phyloP scores from a whole-genome alignment of 1,284 basidiomycete species.

The Polyporus tsugae region DNA sequence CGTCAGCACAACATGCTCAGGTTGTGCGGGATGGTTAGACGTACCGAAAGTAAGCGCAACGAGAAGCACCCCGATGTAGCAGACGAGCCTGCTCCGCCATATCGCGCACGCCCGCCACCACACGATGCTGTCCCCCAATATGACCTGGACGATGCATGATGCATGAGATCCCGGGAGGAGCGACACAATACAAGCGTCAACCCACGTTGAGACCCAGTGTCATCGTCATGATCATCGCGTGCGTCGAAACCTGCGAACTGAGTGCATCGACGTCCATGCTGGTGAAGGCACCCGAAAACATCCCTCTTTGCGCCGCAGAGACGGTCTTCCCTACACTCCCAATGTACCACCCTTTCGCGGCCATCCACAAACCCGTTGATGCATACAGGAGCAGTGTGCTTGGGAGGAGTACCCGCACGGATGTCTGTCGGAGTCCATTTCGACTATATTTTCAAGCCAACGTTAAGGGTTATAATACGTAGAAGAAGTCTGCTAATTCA shows the following conservation, averaged over 20 bases:
- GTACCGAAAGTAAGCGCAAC: background rate
- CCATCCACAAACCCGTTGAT: background rate
- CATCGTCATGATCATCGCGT: conserved; percentile 2
- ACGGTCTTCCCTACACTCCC: background rate
- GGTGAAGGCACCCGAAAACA: background rate
- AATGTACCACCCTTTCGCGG: conserved; percentile 2
- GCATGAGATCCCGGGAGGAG: background rate
- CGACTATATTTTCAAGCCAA: background rate
- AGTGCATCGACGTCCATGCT: background rate
- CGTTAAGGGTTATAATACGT: too few relatives aligned
- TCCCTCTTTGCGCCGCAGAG: background rate
- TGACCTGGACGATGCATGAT: background rate
- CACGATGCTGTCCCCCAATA: conserved; percentile 7
- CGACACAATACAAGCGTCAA: background rate
- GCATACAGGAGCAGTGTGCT: background rate
- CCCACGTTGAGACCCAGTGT: conserved; percentile 3
- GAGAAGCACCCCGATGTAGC: background rate
- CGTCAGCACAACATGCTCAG: background rate
- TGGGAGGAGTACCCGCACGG: conserved; percentile 6
- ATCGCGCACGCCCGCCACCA: conserved; percentile 9
- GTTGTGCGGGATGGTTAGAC: background rate
- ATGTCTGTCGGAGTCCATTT: conserved; percentile 2
- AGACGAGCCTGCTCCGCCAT: background rate
- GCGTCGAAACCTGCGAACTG: background rate
- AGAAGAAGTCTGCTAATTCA: background rate